These are phyloP conservation scores for Nannizziopsis arthrosporioides DNA, from an alignment of 2,329 filamentous ascomycete species.

Conservation along the genomic window DNA sequence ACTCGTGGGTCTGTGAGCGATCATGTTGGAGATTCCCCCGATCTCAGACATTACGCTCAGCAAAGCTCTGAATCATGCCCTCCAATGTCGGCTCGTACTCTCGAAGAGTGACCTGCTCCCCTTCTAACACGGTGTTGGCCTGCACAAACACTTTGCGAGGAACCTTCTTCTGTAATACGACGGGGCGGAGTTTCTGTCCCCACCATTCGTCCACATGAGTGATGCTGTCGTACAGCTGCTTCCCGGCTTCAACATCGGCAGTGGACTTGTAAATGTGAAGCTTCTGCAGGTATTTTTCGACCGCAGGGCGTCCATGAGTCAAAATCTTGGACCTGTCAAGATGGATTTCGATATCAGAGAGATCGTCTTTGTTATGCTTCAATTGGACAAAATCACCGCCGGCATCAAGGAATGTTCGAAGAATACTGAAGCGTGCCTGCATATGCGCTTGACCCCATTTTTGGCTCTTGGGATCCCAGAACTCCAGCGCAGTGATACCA, in stretches of 20 bases:
- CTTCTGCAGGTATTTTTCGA: constrained; percentile 79
- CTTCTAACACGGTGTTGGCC: constrained; percentile 66
- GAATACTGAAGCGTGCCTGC: constrained; percentile 80
- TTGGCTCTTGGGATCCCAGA: constrained; percentile 81
- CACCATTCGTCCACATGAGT: constrained; percentile 77
- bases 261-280: constrained; percentile 87
- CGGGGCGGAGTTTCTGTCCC: constrained; percentile 60
- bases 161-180: constrained; percentile 50
- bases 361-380: constrained; percentile 58
- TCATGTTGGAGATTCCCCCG: no score
- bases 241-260: constrained; percentile 68
- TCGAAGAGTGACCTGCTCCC: constrained; percentile 61
- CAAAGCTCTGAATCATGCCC: constrained; percentile 76
- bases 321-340: constrained; percentile 80
- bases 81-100: constrained; percentile 74
- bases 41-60: constrained; percentile 41
- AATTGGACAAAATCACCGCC: constrained; percentile 80
- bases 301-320: constrained; percentile 66
- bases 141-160: constrained; percentile 71
- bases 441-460: constrained; percentile 94
- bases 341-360: constrained; percentile 70
- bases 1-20: no score
- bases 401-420: constrained; percentile 64
- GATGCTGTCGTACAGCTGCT: constrained; percentile 69
- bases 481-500: constrained; percentile 78